A percentile compares a stretch with the other conserved stretches of the same genome.
phyloP scores from a whole-genome alignment of 2,329 filamentous ascomycete genomes.

The Fusarium clavum region DNA sequence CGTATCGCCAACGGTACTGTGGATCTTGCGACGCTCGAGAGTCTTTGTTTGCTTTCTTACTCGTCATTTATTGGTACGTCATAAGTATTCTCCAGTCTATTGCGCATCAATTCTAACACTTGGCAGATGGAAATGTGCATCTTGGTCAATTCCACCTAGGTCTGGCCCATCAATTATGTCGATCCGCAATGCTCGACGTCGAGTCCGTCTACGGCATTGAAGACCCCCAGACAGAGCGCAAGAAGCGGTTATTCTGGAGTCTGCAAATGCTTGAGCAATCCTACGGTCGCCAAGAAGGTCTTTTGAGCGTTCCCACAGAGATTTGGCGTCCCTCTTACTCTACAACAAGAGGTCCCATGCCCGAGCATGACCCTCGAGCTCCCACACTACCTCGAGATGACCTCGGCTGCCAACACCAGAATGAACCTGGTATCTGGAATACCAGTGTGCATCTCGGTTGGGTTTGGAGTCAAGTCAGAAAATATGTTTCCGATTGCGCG shows the following conservation, averaged over 20 bases:
- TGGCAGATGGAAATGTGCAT: conserved; percentile 60
- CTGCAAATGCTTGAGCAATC: conserved; percentile 62
- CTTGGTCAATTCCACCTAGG: conserved; percentile 64
- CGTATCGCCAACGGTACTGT: conserved; percentile 64
- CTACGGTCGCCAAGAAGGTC: conserved; percentile 60
- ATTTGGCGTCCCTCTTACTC: conserved; percentile 54
- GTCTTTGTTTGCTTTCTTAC: conserved; percentile 62
- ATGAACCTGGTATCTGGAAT: conserved; percentile 63
- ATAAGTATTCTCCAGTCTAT: neutral
- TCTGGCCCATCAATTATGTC: conserved; percentile 62
- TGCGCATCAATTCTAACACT: conserved; percentile 1
- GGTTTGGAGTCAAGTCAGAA: conserved; percentile 61
- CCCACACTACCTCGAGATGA: conserved; percentile 59
- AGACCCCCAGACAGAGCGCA: conserved; percentile 55
- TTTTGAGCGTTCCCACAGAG: conserved; percentile 56
- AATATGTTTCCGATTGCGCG: conserved; percentile 62
- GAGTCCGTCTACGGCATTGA: conserved; percentile 53
- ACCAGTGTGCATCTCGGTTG: conserved; percentile 61
- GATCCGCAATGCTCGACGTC: conserved; percentile 61
- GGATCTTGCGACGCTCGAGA: conserved; percentile 62
- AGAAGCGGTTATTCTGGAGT: conserved; percentile 64
- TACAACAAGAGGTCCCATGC: conserved; percentile 38
- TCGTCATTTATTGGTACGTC: conserved; percentile 61
- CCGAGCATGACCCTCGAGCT: conserved; percentile 48
- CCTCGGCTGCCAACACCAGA: conserved; percentile 54